Conservation (phyloP, 306 rosid species). For the Citrullus colocynthis region DNA sequence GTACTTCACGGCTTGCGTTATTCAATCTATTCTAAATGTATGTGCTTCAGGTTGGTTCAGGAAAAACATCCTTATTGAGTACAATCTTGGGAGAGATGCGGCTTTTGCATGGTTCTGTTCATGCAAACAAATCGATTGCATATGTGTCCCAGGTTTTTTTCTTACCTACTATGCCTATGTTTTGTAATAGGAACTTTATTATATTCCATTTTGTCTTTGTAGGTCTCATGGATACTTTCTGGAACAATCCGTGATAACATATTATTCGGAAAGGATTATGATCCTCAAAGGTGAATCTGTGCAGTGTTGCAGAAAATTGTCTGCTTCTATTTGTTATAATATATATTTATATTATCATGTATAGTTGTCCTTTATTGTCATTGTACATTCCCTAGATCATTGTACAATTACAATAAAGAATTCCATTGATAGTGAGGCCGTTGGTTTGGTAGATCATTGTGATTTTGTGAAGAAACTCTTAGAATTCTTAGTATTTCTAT, state of each 20-base stretch:
- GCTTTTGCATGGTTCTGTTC: constrained; percentile 50
- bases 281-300: constrained; percentile 47
- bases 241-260: constrained; percentile 90
- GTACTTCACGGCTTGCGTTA: neutral
- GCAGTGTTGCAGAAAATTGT: neutral
- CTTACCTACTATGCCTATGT: constrained; percentile 1
- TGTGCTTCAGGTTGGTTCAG: constrained; percentile 79
- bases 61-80: constrained; percentile 76
- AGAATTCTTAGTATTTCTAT: no score
- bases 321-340: neutral
- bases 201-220: constrained; percentile 13
- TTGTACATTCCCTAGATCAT: no score
- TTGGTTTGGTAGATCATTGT: no score
- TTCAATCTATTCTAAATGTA: neutral
- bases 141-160: constrained; percentile 85
- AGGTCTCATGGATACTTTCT: constrained; percentile 93
- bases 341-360: no score
- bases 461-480: no score
- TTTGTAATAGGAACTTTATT: constrained; percentile 12
- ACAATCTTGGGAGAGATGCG: constrained; percentile 70
- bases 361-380: no score
- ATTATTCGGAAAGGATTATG: constrained; percentile 64
- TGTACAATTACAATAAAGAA: no score
- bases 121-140: constrained; percentile 47
- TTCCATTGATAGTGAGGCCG: no score